Base-by-base conservation (phyloP, 306 rosid genomes). In the Begonia peltatifolia region DNA sequence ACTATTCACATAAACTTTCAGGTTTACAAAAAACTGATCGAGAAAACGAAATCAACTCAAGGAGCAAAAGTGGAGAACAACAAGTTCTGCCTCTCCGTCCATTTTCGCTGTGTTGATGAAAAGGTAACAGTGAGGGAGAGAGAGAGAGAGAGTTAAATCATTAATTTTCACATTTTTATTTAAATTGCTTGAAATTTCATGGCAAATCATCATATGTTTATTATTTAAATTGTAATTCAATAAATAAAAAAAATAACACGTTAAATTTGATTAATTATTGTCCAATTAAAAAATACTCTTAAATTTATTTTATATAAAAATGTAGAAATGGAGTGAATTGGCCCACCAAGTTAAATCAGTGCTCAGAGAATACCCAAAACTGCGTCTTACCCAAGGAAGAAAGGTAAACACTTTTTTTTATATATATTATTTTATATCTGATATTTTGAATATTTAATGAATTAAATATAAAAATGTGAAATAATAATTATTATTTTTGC, bases 91-190 rank as follows among this genome's bases (percentile, higher is more conserved):
- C 61, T 62, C 14, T 82, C 97, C 48, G 97, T 89, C 60, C 97
- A 89, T 48, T 89, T 68, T 55, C 95, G 97, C 11, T 78, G 97
- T 50, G 97, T 89, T 44, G 95, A 89, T 20, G 97, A 89, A 75
- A 85, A 82, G 90, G 97, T 84, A 64, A 15, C 15, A 30, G 8
- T 0, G 3, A 30, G 38, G 6, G 38, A 30, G 38, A 30, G 38
- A 6, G 38, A 30, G 38, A 30, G 9, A 30, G 38, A 30, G 9
- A 30, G 38, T 20, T 2, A 30, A 7, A 30, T 30, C 23, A 20
- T 30, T 5, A 30, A 30, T 30, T 30, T 30, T 30, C 38, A 30
- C 1, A 30, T 30, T 30, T 20, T 30, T 30, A 30, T 30, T 30
- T 30, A 30, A 30, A 30, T 5, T 30, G 3, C 38, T 30, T 30